These are phyloP conservation scores for Starmera amethionina DNA, from an alignment of 805 yeast genomes.

Conservation along the genomic window DNA sequence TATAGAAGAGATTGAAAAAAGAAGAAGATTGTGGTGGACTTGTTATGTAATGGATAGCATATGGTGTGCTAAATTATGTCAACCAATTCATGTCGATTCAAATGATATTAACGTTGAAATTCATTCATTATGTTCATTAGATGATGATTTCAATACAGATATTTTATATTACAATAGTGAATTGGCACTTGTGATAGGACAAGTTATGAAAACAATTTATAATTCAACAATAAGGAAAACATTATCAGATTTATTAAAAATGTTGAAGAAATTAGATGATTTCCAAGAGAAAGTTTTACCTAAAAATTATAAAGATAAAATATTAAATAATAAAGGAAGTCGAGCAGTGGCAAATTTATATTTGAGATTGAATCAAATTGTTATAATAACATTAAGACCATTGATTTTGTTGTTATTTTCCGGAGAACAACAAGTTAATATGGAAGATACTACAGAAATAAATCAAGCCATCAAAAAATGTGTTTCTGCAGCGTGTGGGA, in stretches of 20 bases:
- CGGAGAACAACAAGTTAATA: slow-evolving; percentile 12
- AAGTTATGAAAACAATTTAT: slow-evolving; percentile 24
- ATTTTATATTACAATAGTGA: slow-evolving; percentile 17
- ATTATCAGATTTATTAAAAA: slow-evolving; percentile 11
- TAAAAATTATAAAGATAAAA: slow-evolving; percentile 6
- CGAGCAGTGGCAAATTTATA: slow-evolving; percentile 24
- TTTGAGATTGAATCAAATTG: slow-evolving; percentile 24
- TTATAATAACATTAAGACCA: slow-evolving; percentile 27
- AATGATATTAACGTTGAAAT: slow-evolving; percentile 24
- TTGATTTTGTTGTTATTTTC: slow-evolving; percentile 24
- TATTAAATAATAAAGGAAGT: slow-evolving; percentile 9
- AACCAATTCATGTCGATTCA: slow-evolving; percentile 25
- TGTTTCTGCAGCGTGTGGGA: slow-evolving; percentile 22
- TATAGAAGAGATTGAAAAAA: slow-evolving; percentile 18
- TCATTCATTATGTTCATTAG: slow-evolving; percentile 9
- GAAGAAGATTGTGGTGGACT: slow-evolving; percentile 32
- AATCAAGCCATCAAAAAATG: slow-evolving; percentile 20
- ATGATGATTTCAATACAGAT: slow-evolving; percentile 22
- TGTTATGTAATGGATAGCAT: slow-evolving; percentile 25
- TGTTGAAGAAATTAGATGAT: slow-evolving; percentile 15
- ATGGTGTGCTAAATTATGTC: slow-evolving; percentile 27
- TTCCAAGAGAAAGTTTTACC: slow-evolving; percentile 16
- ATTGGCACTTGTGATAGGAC: slow-evolving; percentile 18
- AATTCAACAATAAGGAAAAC: slow-evolving; percentile 19
- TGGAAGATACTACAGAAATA: slow-evolving; percentile 12